A percentile compares a stretch with the other conserved stretches of the same genome.
These are phyloP conservation scores for Rhodosporidiobolus odoratus DNA, from an alignment of 768 basidiomycete genomes.

Conservation along the genomic window DNA sequence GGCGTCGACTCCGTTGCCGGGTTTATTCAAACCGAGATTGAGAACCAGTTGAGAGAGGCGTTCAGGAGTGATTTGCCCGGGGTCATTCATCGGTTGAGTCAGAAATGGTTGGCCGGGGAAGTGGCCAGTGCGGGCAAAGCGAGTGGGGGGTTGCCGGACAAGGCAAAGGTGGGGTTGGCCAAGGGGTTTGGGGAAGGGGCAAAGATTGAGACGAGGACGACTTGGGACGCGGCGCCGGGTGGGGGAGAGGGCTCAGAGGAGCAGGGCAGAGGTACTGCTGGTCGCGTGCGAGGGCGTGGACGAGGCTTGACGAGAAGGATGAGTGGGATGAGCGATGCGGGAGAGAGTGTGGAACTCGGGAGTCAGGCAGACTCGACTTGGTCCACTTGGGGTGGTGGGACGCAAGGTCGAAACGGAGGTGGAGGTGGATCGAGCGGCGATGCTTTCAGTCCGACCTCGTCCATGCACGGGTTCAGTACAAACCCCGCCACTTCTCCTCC, in stretches of 20 bases:
- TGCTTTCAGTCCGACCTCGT: not conserved
- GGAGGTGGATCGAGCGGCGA: constrained; percentile 21
- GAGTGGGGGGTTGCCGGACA: not conserved
- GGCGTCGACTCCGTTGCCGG: constrained; percentile 96
- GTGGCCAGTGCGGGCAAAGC: constrained; percentile 30
- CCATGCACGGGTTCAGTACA: no score
- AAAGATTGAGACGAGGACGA: constrained; percentile 38
- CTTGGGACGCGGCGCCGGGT: constrained; percentile 7
- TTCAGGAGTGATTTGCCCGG: constrained; percentile 94
- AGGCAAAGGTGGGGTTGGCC: constrained; percentile 8
- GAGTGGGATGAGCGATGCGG: constrained; percentile 20
- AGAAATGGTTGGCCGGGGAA: constrained; percentile 70
- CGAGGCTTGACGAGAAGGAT: constrained; percentile 17
- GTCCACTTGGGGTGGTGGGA: constrained; percentile 21
- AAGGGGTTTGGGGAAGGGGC: constrained; percentile 27
- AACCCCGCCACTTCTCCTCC: constrained; percentile 11
- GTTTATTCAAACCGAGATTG: constrained; percentile 95
- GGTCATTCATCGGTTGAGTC: constrained; percentile 91
- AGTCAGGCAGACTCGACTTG: constrained; percentile 33
- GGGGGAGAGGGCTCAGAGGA: not conserved
- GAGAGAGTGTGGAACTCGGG: constrained; percentile 31
- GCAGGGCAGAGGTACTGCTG: no score
- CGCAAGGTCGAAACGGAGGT: no score
- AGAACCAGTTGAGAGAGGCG: constrained; percentile 94
- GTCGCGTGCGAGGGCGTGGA: not conserved